Conservation (phyloP, 495 filamentous ascomycete species). For the Chaetomium cochliodes region DNA sequence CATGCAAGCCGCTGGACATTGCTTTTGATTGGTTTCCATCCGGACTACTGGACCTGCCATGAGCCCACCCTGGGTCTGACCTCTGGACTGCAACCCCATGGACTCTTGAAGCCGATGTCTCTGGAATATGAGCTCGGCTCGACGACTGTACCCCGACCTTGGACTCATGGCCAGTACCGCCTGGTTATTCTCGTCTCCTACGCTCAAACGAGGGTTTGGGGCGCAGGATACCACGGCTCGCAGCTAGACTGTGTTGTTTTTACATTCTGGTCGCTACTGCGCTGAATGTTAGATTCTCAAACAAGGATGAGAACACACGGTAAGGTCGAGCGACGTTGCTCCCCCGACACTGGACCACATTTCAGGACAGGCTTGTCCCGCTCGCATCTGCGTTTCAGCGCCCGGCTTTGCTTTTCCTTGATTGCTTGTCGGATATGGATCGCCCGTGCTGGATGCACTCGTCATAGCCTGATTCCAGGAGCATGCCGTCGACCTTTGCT, state of each 20-base stretch:
- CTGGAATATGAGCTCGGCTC: neutral
- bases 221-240: neutral
- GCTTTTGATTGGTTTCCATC: conserved; percentile 9
- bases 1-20: neutral
- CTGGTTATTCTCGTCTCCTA: neutral
- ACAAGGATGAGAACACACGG: conserved; percentile 11
- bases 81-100: conserved; percentile 15
- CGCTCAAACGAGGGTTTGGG: conserved; percentile 1
- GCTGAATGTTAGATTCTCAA: neutral
- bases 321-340: conserved; percentile 13
- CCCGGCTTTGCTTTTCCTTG: conserved; percentile 2
- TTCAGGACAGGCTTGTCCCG: neutral
- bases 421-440: neutral
- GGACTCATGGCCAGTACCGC: neutral
- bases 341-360: neutral
- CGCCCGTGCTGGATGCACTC: neutral
- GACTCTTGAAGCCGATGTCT: neutral
- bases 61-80: too few relatives aligned
- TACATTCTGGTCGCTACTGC: neutral
- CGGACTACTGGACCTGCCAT: neutral
- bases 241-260: conserved; percentile 2
- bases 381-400: neutral
- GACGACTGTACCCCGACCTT: neutral
- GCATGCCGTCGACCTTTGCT: neutral
- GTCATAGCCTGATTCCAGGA: neutral